Conservation (phyloP, 75 land plant genomes). For the Pinus taeda region DNA sequence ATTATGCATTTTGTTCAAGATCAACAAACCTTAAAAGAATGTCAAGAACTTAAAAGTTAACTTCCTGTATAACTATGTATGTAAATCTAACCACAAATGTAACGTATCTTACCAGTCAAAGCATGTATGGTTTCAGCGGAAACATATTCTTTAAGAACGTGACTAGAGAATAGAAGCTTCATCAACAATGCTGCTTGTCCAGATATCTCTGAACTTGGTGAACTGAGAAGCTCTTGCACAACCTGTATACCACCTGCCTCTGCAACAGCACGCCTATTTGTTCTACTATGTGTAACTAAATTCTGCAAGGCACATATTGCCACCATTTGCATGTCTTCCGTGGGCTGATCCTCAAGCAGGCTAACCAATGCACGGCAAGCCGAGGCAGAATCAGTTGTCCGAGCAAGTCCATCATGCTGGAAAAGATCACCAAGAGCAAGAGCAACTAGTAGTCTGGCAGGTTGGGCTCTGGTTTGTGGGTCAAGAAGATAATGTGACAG, state of each 20-base stretch:
- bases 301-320: constrained; percentile 49
- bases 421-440: constrained; percentile 47
- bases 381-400: constrained; percentile 43
- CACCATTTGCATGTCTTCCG: constrained; percentile 60
- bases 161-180: constrained; percentile 40
- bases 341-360: constrained; percentile 54
- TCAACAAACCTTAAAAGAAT: not conserved
- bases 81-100: not conserved
- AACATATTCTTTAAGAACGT: constrained; percentile 47
- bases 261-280: constrained; percentile 55
- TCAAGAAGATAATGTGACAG: constrained; percentile 46
- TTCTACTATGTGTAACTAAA: constrained; percentile 39
- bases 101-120: constrained; percentile 31
- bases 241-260: constrained; percentile 55
- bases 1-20: not conserved
- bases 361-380: constrained; percentile 53
- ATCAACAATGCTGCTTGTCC: constrained; percentile 41
- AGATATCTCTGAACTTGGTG: constrained; percentile 34
- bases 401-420: constrained; percentile 41
- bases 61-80: not conserved
- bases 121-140: constrained; percentile 39
- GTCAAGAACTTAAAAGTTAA: not conserved
- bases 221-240: constrained; percentile 37
- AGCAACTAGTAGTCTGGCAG: constrained; percentile 39
- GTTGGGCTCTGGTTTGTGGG: constrained; percentile 40